Evolutionary conservation across 2,329 filamentous ascomycete genomes (phyloP).

Genomic region (Sarocladiaceae sp.): DNA sequence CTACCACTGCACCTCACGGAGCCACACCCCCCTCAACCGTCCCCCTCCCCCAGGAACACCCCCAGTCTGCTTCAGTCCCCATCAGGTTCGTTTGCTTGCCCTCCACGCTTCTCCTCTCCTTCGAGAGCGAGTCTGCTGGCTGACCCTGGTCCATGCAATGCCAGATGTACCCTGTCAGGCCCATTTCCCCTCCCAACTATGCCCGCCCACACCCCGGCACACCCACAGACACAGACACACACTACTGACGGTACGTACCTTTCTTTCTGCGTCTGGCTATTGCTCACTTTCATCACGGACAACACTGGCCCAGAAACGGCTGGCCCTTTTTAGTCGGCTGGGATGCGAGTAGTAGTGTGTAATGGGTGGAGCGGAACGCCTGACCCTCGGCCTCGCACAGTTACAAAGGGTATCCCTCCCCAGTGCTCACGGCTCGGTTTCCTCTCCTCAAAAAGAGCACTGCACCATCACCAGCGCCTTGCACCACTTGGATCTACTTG

Average conservation of each 20-base stretch:
- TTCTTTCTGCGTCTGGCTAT: too few species aligned
- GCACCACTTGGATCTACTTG: neutral
- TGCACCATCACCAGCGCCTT: neutral
- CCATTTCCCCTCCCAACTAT: neutral
- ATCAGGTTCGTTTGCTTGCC: neutral
- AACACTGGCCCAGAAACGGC: neutral
- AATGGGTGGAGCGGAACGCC: neutral
- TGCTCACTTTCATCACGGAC: too few species aligned
- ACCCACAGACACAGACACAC: neutral
- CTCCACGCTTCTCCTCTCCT: constrained; percentile 1
- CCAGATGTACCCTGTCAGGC: neutral
- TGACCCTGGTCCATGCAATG: neutral
- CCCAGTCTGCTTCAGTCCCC: neutral
- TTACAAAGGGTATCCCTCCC: constrained; percentile 6
- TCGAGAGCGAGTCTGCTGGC: neutral
- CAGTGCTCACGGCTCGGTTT: neutral
- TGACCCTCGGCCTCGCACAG: neutral
- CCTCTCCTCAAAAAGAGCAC: constrained; percentile 1
- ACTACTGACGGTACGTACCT: neutral
- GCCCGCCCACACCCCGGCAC: neutral
- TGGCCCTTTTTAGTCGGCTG: too few species aligned
- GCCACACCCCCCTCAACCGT: neutral
- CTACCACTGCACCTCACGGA: neutral
- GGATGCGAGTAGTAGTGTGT: neutral
- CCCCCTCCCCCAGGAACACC: constrained; percentile 4